Evolutionary conservation across 108 stramenopile species (phyloP), one percentile per base, ranked within the genome.

Genomic region (Licmophora abbreviata): DNA sequence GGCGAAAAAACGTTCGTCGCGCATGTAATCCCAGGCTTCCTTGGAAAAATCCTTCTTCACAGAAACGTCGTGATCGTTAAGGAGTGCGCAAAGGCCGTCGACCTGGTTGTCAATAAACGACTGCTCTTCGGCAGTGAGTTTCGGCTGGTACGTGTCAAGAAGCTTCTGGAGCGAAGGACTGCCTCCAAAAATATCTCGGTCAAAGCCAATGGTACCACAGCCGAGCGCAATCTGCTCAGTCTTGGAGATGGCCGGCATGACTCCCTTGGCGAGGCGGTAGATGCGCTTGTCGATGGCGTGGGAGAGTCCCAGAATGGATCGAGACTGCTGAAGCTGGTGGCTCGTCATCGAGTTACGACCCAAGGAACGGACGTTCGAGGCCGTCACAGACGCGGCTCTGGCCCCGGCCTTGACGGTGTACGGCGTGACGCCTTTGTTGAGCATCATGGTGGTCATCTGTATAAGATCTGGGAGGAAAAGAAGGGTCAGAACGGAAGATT

Each of bases 151-250:
- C 29, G 93, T 94, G 37, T 92, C 77, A 47, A 95, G 67, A 18
- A 98, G 77, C 14, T 88, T 54, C 61, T 92, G 59, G 49, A 98
- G 75, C 44, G 82, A 83, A 2, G 97, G 95, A 18, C 61, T 77
- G 28, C 97, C 97, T 31, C 73, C 66, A 74, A 96, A 98, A 47
- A 98, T 85, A 27, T 98, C 95, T 8, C 93, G 81, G 51, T 98
- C 97, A 63, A 98, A 98, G 31, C 97, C 97, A 66, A 97, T 93
- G 26, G 96, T 94, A 24, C 96, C 96, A 48, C 92, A 93, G 27
- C 93, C 94, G 32, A 97, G 69, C n/a, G 96, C 96, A 50, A 94
- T 92, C 37, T 93, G 85, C 60, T 97, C 96, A 0, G 96, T 97
- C 56, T 92, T 78, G 30, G 83, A 86, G 57, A 97, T 95, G 26